Conservation (phyloP, 2,329 filamentous ascomycete genomes). For the Epichloe sylvatica region DNA sequence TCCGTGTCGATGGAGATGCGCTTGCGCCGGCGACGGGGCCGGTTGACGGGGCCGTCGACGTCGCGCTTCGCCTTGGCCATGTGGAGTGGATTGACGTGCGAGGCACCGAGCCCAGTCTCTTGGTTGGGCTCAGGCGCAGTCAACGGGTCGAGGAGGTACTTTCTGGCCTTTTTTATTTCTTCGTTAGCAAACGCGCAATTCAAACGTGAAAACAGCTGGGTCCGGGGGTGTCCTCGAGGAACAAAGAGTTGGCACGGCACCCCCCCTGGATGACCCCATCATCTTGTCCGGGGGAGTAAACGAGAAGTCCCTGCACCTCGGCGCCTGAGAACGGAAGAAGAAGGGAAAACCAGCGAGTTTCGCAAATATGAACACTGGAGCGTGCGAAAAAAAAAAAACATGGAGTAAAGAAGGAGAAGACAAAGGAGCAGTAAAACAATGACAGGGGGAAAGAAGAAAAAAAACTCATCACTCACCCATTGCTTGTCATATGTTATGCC, state of each 20-base stretch:
- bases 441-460: not conserved
- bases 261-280: too few species aligned
- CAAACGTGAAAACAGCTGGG: not conserved
- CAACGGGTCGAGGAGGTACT: constrained; percentile 56
- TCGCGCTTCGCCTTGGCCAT: constrained; percentile 50
- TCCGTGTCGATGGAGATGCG: constrained; percentile 49
- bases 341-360: not conserved
- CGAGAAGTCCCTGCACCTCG: not conserved
- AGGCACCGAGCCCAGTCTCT: constrained; percentile 50
- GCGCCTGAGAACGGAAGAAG: not conserved
- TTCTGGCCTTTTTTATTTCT: constrained; percentile 37
- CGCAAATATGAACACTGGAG: not conserved
- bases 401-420: not conserved
- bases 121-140: constrained; percentile 53
- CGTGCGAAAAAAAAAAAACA: not conserved
- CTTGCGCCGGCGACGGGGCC: constrained; percentile 53
- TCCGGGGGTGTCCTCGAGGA: too few species aligned
- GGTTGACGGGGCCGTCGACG: constrained; percentile 45
- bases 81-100: constrained; percentile 49
- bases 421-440: not conserved
- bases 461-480: constrained; percentile 27
- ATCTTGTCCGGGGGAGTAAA: too few species aligned
- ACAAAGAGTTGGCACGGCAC: too few species aligned
- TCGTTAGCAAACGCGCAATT: not conserved
- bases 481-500: constrained; percentile 27